A percentile compares a stretch with the other conserved stretches of the same genome.
These are phyloP conservation scores for Candida sp. DNA, from an alignment of 1,139 yeast species.

Conservation along the genomic window DNA sequence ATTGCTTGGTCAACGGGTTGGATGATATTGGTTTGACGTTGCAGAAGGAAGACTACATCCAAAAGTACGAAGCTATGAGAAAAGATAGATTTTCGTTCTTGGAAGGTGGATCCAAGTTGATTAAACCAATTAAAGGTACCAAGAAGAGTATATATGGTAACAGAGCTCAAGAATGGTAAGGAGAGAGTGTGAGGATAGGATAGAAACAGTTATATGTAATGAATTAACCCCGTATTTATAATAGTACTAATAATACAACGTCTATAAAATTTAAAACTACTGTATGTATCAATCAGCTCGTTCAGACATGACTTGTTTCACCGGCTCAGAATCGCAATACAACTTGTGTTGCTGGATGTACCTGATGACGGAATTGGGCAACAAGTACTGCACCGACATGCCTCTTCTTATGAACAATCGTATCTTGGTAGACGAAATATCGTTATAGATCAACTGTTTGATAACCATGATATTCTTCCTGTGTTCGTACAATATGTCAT, in stretches of 20 bases:
- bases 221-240: not conserved
- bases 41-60: slow-evolving; percentile 82
- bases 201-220: not conserved
- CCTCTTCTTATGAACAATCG: slow-evolving; percentile 90
- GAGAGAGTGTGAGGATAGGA: not conserved
- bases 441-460: slow-evolving; percentile 95
- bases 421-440: slow-evolving; percentile 94
- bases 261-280: not conserved
- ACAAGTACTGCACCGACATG: slow-evolving; percentile 93
- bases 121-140: slow-evolving; percentile 70
- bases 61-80: slow-evolving; percentile 76
- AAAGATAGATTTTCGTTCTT: slow-evolving; percentile 84
- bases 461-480: slow-evolving; percentile 92
- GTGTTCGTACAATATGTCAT: slow-evolving; percentile 97
- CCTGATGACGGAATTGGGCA: slow-evolving; percentile 94
- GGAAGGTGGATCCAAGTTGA: slow-evolving; percentile 78
- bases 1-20: slow-evolving; percentile 90
- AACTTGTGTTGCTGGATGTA: slow-evolving; percentile 92
- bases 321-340: slow-evolving; percentile 92
- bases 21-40: slow-evolving; percentile 97
- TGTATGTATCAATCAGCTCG: slow-evolving; percentile 35
- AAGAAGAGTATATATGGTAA: slow-evolving; percentile 74
- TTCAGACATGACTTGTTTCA: slow-evolving; percentile 81
- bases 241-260: not conserved
- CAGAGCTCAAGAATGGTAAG: slow-evolving; percentile 80